Base-by-base conservation (phyloP, 1,284 basidiomycete species). In the Wolfiporia cocos region DNA sequence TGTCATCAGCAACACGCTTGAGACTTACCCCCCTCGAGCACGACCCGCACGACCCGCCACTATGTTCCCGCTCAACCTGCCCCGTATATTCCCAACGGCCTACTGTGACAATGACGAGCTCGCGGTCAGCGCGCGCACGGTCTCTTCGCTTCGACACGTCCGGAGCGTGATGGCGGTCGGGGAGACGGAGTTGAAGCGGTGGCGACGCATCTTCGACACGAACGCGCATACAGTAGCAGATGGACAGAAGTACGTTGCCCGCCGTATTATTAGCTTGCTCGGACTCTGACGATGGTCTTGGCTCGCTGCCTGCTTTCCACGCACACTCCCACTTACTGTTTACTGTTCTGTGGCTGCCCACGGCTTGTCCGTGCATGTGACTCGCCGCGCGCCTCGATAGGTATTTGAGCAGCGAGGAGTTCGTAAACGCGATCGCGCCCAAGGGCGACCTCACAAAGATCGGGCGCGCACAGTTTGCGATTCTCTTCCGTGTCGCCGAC, bases 371-470 rank as follows among this genome's bases (percentile, higher is more conserved):
- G n/a, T n/a, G n/a, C n/a, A n/a, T n/a, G n/a, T n/a, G n/a, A n/a
- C n/a, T n/a, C n/a, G n/a, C n/a, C n/a, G n/a, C n/a, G n/a, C n/a
- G n/a, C n/a, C n/a, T n/a, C n/a, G n/a, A n/a, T n/a, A 84, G 92
- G 64, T 94, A 78, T 64, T 71, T 97, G 41, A 86, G 87, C 63
- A 69, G 73, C 28, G 81, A 90, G 31, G 82, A 83, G 56, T 97
- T 97, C 63, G 84, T 96, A 58, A 89, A 90, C 61, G 92, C 93
- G 41, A 93, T 96, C 61, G 91, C 87, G 28, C 91, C 92, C 3
- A 76, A 76, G 43, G 80, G 78, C 37, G 91, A 93, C 67, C 73
- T 92, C 55, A 75, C 79, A 48, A 89, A 86, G 64, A 91, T 95
- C 55, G 82, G 81, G 30, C 80, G 86, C 30, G 76, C 83, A 15